These are phyloP conservation scores for Ogataea angusta DNA, from an alignment of 805 yeast genomes.

Conservation along the genomic window DNA sequence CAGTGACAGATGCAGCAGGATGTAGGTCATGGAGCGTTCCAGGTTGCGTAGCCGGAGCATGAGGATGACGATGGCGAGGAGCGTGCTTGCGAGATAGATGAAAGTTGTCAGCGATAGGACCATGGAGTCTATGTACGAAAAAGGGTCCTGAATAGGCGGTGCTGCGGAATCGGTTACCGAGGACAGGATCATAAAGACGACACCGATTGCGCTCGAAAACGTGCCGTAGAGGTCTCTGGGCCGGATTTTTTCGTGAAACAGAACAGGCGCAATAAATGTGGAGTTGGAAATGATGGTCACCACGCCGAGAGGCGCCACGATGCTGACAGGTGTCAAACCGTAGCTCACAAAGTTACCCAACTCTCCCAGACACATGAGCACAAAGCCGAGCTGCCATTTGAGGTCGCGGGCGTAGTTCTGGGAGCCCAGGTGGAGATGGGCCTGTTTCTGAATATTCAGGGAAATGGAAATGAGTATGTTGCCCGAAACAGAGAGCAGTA, in stretches of 20 bases:
- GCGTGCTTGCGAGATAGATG: constrained; percentile 28
- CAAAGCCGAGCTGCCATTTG: constrained; percentile 42
- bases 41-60: constrained; percentile 7
- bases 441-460: constrained; percentile 29
- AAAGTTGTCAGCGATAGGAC: constrained; percentile 25
- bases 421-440: constrained; percentile 19
- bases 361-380: constrained; percentile 43
- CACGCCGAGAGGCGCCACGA: constrained; percentile 49
- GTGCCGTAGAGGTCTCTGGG: constrained; percentile 39
- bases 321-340: constrained; percentile 45
- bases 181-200: constrained; percentile 39
- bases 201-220: constrained; percentile 39
- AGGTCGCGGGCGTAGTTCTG: constrained; percentile 16
- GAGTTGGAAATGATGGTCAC: constrained; percentile 46
- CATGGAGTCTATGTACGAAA: constrained; percentile 25
- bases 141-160: constrained; percentile 26
- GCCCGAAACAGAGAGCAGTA: constrained; percentile 27
- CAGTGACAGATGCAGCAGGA: constrained; percentile 32
- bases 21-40: constrained; percentile 11
- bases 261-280: constrained; percentile 43
- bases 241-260: constrained; percentile 39
- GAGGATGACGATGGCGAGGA: constrained; percentile 15
- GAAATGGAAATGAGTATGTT: constrained; percentile 29
- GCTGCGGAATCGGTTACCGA: constrained; percentile 24
- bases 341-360: constrained; percentile 46